phyloP scores from a whole-genome alignment of 129 eudicot genomes.

The Dittrichia graveolens region DNA sequence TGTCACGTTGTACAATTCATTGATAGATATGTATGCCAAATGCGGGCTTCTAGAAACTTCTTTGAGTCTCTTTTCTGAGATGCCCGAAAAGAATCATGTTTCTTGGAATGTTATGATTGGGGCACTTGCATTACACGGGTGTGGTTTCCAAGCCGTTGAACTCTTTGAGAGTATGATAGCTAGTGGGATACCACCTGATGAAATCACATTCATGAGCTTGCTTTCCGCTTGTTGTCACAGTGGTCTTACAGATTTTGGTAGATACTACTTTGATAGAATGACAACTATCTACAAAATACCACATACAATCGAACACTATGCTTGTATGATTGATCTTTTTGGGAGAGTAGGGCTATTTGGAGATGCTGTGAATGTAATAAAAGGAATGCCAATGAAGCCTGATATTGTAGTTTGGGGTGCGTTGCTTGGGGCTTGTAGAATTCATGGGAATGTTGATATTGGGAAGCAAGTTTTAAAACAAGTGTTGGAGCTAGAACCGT shows the following conservation, averaged over 20 bases:
- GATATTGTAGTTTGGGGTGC: conserved; percentile 51
- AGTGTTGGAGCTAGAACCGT: conserved; percentile 39
- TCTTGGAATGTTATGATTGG: conserved; percentile 44
- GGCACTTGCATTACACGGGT: conserved; percentile 40
- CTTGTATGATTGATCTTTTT: conserved; percentile 45
- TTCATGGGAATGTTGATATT: conserved; percentile 34
- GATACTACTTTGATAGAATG: conserved; percentile 37
- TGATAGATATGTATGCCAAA: conserved; percentile 39
- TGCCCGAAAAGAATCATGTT: conserved; percentile 40
- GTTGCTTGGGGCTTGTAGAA: conserved; percentile 47
- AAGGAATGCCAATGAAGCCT: conserved; percentile 44
- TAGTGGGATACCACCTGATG: conserved; percentile 35
- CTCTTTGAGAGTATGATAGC: conserved; percentile 36
- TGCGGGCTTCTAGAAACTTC: conserved; percentile 33
- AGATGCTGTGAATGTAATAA: conserved; percentile 35
- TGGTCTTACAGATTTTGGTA: conserved; percentile 35
- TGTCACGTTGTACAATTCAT: conserved; percentile 35
- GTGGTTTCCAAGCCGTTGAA: conserved; percentile 37
- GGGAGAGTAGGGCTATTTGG: conserved; percentile 40
- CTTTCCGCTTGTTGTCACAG: conserved; percentile 49
- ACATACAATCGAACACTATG: conserved; percentile 40
- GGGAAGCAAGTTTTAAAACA: conserved; percentile 44
- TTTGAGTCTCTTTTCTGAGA: conserved; percentile 13
- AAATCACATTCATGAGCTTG: conserved; percentile 45
- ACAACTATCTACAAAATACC: conserved; percentile 13